Base-by-base conservation (phyloP, 2,329 filamentous ascomycete species). In the Trichoderma sp. region DNA sequence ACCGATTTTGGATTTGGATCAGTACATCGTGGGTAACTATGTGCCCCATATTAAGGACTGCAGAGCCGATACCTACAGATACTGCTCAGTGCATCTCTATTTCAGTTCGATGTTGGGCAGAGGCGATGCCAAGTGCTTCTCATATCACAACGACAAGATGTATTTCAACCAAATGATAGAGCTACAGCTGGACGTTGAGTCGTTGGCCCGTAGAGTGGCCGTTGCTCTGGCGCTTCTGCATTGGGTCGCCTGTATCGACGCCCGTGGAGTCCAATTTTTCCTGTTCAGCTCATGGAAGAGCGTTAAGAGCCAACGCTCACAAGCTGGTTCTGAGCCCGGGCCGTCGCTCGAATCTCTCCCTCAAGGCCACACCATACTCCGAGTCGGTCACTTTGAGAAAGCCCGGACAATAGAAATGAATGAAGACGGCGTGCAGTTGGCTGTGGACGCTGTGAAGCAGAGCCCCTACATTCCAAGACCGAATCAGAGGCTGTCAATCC, bases 181-280 rank as follows among this genome's bases (percentile, higher is more conserved):
- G 0, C 66, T 81, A 0, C 18, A 66, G 1, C 34, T 82, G 1
- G 73, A 78, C 3, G 71, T 76, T 6, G 28, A 74, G 0, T 18
- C 26, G 0, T 71, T 79, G 1, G 76, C 77, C 18, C 24, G 32
- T 3, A 66, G 58, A 1, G 79, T 82, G 75, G 80, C 71, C 0
- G 60, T 73, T 26, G 73, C 79, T 1, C 72, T 82, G 1, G 79
- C 79, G 0, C 53, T 79, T 1, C 75, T 82, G 74, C 80, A 81
- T 57, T 82, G 79, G 79, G 75, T 28, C 0, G 80, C 79, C 0
- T 73, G 63, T 11, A 76, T 74, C 0, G 79, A 82, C 28, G 80
- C 76, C 0, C 72, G 75, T 4, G 80, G 79, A 21, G 75, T 82
- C 0, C 77, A 82, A 56, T 82, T 82, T 62, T 78, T 78, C 1